Evolutionary conservation across 139 green algal species (phyloP), one percentile per base, ranked within the genome.

Genomic region (Ostreobium quekettii): DNA sequence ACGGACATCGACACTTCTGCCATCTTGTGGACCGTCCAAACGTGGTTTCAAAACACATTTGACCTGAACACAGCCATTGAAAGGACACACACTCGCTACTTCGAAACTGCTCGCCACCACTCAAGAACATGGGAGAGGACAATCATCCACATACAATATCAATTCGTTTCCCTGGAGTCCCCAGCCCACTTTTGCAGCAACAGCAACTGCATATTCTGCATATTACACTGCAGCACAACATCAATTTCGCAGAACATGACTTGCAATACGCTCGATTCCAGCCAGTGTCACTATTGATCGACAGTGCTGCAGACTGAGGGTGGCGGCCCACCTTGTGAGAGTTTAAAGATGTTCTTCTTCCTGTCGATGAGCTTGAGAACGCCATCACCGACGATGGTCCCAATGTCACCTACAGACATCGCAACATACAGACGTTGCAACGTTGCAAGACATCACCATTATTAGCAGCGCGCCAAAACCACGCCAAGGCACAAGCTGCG

Each of bases 331-430:
- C 89, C 89, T 70, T 96, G 88, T 30, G 79, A 75, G 29, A 97
- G 84, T 84, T 98, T 98, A 89, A 98, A 98, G 75, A 98, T 94
- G 85, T 98, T 97, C 81, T 98, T 98, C 79, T 96, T 96, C 72
- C 92, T 79, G 78, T 98, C 92, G 26, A 98, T 87, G 70, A 98
- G 90, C 62, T 83, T 84, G 15, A 96, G 74, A n/a, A 75, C 75
- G 48, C 90, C 90, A 8, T 85, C 67, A 22, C 47, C 57, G 6
- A 71, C 49, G 11, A 93, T 31, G 53, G 78, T 74, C n/a, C 83
- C 90, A n/a, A 96, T 84, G 68, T 97, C 90, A 6, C 90, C 90
- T 62, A 24, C 19, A 30, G 19, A 26, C 29, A 62, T 62, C n/a
- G n/a, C n/a, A n/a, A n/a, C n/a, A n/a, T n/a, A n/a, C n/a, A n/a